Base-by-base conservation (phyloP, 2,329 filamentous ascomycete species). In the Nothophaeocryptopus gaeumannii region DNA sequence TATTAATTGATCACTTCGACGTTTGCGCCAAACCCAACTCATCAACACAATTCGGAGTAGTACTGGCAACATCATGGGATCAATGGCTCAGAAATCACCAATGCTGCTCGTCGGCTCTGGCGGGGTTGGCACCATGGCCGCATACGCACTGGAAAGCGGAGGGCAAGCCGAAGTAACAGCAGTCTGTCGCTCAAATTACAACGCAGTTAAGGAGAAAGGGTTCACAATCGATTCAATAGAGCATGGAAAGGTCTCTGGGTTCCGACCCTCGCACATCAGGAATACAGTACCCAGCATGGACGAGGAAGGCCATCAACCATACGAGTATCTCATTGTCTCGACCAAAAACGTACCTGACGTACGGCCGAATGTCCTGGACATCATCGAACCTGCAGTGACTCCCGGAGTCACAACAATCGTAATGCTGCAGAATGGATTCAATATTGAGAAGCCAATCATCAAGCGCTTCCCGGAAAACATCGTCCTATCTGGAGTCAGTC, bases 391-490 rank as follows among this genome's bases (percentile, higher is more conserved):
- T 0, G 79, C 78, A 2, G 67, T 84, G 1, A 78, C 75, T 0
- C 70, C 73, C 1, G 71, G 70, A 1, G 67, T 74, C 16, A 82
- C 80, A 0, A 71, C 71, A 26, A 77, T 85, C 38, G 70, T 83
- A 0, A 72, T 85, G 5, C 67, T 81, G 5, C 82, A 85, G 54
- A 85, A 85, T 58, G 82, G 82, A 0, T 66, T 84, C n/a, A 81
- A 83, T 58, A 84, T 84, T 53, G 79, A 84, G 55, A 74, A 72
- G 36, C 78, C 80, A 0, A 60, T 84, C 14, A 60, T 78, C 13
- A 48, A 60, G 0, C 63, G 67, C 0, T 82, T 82, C 58, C 79
- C 80, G 0, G 50, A 61, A 2, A 83, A 80, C 51, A 63, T 74
- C 0, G 59, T 82, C 5, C 68, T 84, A 1, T 78, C 75, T 2